Evolutionary conservation across 768 basidiomycete genomes (phyloP).

Genomic region (Boletales sp.): DNA sequence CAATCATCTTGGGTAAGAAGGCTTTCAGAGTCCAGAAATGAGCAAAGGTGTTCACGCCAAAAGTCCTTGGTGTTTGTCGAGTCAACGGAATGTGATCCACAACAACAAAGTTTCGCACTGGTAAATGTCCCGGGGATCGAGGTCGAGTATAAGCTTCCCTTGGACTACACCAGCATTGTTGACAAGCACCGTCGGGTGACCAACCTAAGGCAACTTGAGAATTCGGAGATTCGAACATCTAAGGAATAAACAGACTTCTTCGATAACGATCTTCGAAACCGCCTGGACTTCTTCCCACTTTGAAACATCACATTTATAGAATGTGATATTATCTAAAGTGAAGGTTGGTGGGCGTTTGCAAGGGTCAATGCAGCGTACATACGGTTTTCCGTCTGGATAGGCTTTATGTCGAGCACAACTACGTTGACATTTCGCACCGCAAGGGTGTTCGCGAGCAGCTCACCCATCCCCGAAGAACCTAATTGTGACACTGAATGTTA

Average conservation of each 20-base stretch:
- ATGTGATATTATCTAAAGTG: constrained; percentile 66
- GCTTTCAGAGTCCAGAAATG: constrained; percentile 93
- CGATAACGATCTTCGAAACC: constrained; percentile 65
- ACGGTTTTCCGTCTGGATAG: constrained; percentile 77
- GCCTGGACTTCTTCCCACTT: constrained; percentile 81
- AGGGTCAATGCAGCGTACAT: constrained; percentile 17
- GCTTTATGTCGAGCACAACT: constrained; percentile 82
- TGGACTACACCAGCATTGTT: constrained; percentile 96
- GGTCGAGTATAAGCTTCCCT: constrained; percentile 81
- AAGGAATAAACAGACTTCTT: constrained; percentile 55
- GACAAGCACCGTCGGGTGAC: constrained; percentile 83
- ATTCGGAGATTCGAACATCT: neutral
- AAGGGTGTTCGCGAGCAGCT: constrained; percentile 82
- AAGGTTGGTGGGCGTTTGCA: constrained; percentile 1
- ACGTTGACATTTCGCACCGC: constrained; percentile 80
- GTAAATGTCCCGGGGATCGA: constrained; percentile 70
- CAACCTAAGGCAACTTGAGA: constrained; percentile 50
- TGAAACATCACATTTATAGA: constrained; percentile 90
- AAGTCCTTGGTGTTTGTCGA: constrained; percentile 54
- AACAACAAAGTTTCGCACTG: constrained; percentile 70
- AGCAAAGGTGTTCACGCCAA: constrained; percentile 81
- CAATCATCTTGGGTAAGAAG: constrained; percentile 87
- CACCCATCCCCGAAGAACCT: constrained; percentile 91
- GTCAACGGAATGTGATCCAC: neutral
- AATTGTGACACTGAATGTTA: neutral